phyloP scores from a whole-genome alignment of 306 rosid genomes.

The Castanospermum australe region DNA sequence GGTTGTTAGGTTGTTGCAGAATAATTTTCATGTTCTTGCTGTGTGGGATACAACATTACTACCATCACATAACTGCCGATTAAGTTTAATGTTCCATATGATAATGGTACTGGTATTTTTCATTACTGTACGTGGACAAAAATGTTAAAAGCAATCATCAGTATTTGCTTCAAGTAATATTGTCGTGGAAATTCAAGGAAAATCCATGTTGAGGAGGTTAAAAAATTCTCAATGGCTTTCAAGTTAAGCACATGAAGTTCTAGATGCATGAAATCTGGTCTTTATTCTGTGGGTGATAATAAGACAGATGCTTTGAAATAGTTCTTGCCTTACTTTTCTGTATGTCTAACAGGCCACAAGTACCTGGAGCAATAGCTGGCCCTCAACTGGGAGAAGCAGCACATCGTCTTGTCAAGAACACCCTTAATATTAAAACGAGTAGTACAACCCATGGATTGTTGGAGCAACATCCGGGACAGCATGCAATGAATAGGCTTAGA shows the following conservation, averaged over 20 bases:
- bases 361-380: constrained; percentile 88
- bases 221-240: constrained; percentile 10
- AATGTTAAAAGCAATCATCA: background rate
- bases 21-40: constrained; percentile 5
- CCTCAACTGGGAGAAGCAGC: constrained; percentile 92
- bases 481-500: constrained; percentile 51
- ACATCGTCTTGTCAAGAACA: constrained; percentile 86
- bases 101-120: background rate
- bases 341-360: constrained; percentile 61
- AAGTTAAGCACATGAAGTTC: constrained; percentile 6
- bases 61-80: background rate
- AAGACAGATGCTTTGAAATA: background rate
- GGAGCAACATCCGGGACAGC: constrained; percentile 60
- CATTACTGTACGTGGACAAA: background rate
- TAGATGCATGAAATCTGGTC: constrained; percentile 17
- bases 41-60: constrained; percentile 9
- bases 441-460: constrained; percentile 49
- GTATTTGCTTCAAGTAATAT: background rate
- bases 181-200: background rate
- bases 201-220: background rate
- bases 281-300: background rate
- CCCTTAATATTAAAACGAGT: constrained; percentile 61
- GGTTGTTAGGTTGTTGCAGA: background rate
- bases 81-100: constrained; percentile 6
- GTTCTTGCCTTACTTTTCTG: constrained; percentile 20